A percentile compares a stretch with the other conserved stretches of the same genome.
Conservation (phyloP, 108 stramenopile genomes). For the Schizochytrium sp. region DNA sequence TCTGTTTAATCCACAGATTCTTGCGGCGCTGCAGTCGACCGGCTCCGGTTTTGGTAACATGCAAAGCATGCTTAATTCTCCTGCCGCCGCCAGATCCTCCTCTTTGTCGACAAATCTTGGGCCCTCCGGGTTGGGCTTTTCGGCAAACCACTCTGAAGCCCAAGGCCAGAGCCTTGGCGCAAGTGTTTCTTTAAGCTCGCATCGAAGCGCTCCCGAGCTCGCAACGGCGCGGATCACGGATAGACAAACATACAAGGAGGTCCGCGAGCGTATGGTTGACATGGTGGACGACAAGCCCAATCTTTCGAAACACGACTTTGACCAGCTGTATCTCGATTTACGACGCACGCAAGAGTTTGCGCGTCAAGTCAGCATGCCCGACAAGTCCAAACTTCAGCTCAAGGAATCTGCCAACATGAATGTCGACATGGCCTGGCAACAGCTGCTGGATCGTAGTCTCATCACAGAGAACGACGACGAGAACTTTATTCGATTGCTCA, state of each 20-base stretch:
- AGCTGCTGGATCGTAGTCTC: not conserved
- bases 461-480: not conserved
- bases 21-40: not conserved
- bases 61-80: not conserved
- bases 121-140: not conserved
- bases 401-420: not conserved
- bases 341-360: conserved; percentile 13
- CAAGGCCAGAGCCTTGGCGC: not conserved
- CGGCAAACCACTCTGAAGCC: not conserved
- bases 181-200: not conserved
- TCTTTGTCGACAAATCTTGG: not conserved
- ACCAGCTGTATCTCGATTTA: not conserved
- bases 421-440: not conserved
- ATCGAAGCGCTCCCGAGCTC: not conserved
- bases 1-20: not conserved
- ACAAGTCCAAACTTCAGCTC: conserved; percentile 13
- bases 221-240: not conserved
- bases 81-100: too few relatives aligned
- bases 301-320: conserved; percentile 1
- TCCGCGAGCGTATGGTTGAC: not conserved
- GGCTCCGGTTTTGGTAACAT: not conserved
- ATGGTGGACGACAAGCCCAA: not conserved
- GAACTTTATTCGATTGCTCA: not conserved
- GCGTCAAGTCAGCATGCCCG: not conserved
- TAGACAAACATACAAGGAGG: conserved; percentile 15